These are phyloP conservation scores for Jamesozyma gamospora DNA, from an alignment of 805 yeast species.

Conservation along the genomic window DNA sequence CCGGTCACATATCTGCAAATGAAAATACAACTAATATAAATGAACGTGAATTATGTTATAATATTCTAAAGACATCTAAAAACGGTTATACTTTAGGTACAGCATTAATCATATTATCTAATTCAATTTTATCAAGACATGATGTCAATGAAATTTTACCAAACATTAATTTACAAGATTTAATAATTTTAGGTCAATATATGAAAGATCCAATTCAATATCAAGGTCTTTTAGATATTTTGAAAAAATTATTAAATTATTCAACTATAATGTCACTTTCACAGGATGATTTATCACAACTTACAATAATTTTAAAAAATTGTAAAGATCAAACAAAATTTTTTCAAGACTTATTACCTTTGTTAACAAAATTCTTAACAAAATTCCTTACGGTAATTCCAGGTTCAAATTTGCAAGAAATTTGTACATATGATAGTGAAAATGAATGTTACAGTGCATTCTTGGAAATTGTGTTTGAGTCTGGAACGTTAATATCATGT, in stretches of 20 bases:
- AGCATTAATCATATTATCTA: conserved; percentile 19
- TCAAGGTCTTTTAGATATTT: conserved; percentile 25
- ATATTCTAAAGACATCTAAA: conserved; percentile 6
- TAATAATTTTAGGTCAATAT: conserved; percentile 8
- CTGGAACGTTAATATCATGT: conserved; percentile 19
- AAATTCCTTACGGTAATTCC: conserved; percentile 24
- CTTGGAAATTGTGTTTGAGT: conserved; percentile 9
- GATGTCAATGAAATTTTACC: conserved; percentile 13
- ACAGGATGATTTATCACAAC: conserved; percentile 5
- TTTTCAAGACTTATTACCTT: conserved; percentile 17
- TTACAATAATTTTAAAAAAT: conserved; percentile 11
- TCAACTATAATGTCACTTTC: conserved; percentile 16
- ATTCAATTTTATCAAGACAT: conserved; percentile 16
- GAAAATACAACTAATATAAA: conserved; percentile 12
- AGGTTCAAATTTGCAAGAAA: conserved; percentile 10
- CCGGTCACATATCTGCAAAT: conserved; percentile 25
- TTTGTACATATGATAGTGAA: not conserved
- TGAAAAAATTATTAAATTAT: conserved; percentile 20
- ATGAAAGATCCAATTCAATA: conserved; percentile 26
- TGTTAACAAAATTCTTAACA: conserved; percentile 16
- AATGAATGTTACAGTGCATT: conserved; percentile 1
- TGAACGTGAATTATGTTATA: conserved; percentile 13
- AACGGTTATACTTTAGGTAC: conserved; percentile 21
- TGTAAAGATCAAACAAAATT: conserved; percentile 22
- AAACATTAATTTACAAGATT: conserved; percentile 7